Base-by-base conservation (phyloP, 1,284 basidiomycete genomes). In the Irpex rosettiformis region DNA sequence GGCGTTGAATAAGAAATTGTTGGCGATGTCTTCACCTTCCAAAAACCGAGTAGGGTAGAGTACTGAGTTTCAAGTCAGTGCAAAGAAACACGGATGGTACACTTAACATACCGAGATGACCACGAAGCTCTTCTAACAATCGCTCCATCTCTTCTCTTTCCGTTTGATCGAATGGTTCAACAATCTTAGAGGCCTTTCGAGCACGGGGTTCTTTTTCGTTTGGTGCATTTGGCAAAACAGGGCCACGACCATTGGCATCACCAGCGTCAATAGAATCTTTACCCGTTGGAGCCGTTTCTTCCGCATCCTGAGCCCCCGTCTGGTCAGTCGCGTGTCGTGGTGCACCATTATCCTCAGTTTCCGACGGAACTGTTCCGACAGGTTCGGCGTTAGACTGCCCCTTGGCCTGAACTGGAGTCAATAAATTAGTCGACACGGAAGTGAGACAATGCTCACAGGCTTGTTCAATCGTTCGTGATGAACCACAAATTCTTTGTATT, bases 1-100 rank as follows among this genome's bases (percentile, higher is more conserved):
- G 43, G 92, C 84, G 69, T 92, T 92, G 75, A 95, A 96, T 63
- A 98, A 76, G 79, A 97, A 96, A 70, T 96, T 94, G 66, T 93
- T 89, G 2, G 86, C 84, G 3, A 85, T 79, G 70, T 94, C 92
- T 72, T 95, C 93, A 16, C 85, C 90, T 73, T 95, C 93, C 57
- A 96, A 68, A 76, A 96, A 95, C 3, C 86, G 84, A 24, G 80
- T 91, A 0, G 94, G 87, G 71, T 91, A 92, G 22, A 93, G 59
- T 21, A 96, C 94, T 92, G 61, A 11, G 53, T n/a, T 48, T 18
- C 45, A 5, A 48, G 33, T 40, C 16, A 10, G 2, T 33, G 3
- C 21, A 40, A 21, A 2, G 21, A 1, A 8, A 22, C 3, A 37
- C n/a, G n/a, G n/a, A n/a, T n/a, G n/a, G n/a, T n/a, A 21, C 45